Evolutionary conservation across 2,329 filamentous ascomycete species (phyloP).

Genomic region (Fusarium begoniae): DNA sequence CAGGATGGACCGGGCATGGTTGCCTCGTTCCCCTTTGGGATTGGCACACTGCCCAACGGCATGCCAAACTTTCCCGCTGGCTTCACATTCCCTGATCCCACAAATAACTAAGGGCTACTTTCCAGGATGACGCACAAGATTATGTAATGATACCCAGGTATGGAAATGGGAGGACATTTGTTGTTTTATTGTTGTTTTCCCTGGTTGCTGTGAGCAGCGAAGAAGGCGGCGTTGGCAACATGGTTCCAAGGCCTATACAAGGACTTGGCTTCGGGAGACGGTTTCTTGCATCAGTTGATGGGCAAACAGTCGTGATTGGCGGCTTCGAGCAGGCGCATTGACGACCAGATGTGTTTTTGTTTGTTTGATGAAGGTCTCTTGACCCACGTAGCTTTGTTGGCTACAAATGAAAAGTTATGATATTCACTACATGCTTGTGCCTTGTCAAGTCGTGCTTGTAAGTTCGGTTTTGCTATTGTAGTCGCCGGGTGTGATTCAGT

Average conservation of each 20-base stretch:
- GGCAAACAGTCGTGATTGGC: conserved; percentile 1
- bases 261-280: not conserved
- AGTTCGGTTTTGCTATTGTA: not conserved
- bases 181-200: conserved; percentile 26
- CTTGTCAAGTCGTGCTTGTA: not conserved
- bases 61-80: conserved; percentile 55
- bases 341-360: conserved; percentile 1
- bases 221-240: conserved; percentile 24
- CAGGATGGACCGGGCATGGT: conserved; percentile 41
- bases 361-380: not conserved
- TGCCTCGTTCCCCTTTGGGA: conserved; percentile 51
- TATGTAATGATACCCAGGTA: conserved; percentile 33
- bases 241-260: conserved; percentile 3
- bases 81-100: conserved; percentile 52
- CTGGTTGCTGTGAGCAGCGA: conserved; percentile 3
- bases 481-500: not conserved
- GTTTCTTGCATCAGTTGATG: conserved; percentile 15
- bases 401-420: conserved; percentile 29
- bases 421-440: not conserved
- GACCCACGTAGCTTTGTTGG: conserved; percentile 8
- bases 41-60: conserved; percentile 52
- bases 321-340: conserved; percentile 1
- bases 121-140: conserved; percentile 6
- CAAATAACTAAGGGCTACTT: conserved; percentile 21
- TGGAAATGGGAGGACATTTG: conserved; percentile 27